Percentiles rank a stretch among this genome's conserved stretches.
phyloP scores from a whole-genome alignment of 108 stramenopile genomes.

The Fistulifera pelliculosa region DNA sequence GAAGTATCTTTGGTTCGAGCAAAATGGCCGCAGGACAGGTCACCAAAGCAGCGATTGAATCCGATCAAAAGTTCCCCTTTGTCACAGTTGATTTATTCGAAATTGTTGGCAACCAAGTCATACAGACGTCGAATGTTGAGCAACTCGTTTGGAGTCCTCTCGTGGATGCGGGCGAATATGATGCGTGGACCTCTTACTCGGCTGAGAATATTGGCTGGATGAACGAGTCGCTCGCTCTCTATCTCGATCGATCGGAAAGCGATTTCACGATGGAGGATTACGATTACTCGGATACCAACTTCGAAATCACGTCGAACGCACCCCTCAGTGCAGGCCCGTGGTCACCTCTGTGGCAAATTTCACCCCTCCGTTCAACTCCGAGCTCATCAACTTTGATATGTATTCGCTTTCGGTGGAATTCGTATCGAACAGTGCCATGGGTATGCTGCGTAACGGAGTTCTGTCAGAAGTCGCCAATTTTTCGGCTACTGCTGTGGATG shows the following conservation, averaged over 20 bases:
- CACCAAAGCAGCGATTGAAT: neutral
- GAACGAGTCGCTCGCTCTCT: neutral
- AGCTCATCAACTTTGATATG: neutral
- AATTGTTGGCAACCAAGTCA: neutral
- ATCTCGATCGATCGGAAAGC: neutral
- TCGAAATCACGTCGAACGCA: neutral
- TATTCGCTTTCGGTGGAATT: neutral
- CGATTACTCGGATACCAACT: neutral
- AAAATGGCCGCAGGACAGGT: neutral
- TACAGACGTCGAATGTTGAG: neutral
- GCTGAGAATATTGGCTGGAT: constrained; percentile 7
- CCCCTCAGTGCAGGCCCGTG: neutral
- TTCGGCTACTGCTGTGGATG: neutral
- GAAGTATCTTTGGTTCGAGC: neutral
- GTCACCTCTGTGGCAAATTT: constrained; percentile 4
- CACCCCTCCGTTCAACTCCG: constrained; percentile 8
- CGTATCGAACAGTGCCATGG: neutral
- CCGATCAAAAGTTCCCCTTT: constrained; percentile 6
- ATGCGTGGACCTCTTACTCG: constrained; percentile 6
- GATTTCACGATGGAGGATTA: neutral
- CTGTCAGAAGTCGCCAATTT: neutral
- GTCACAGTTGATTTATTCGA: constrained; percentile 7
- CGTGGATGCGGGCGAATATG: neutral
- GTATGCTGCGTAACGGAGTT: neutral
- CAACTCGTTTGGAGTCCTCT: constrained; percentile 3